A percentile compares a stretch with the other conserved stretches of the same genome.
These are phyloP conservation scores for Candida patagonica DNA, from an alignment of 805 yeast genomes.

Conservation along the genomic window DNA sequence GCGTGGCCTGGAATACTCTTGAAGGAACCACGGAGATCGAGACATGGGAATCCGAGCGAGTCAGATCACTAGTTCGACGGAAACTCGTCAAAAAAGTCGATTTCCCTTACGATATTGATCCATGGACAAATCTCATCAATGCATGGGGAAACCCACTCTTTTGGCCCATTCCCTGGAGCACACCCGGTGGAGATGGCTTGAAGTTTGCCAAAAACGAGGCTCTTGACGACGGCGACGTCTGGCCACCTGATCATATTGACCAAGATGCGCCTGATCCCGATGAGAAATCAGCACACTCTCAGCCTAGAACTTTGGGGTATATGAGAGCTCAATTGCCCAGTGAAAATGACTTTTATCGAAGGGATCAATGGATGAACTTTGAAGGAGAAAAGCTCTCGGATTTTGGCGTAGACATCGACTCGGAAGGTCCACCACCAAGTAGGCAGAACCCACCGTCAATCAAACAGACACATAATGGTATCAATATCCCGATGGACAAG, in stretches of 20 bases:
- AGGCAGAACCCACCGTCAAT: neutral
- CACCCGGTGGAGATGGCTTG: slow-evolving; percentile 52
- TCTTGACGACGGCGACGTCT: slow-evolving; percentile 47
- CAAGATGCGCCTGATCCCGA: slow-evolving; percentile 25
- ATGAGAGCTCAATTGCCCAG: slow-evolving; percentile 4
- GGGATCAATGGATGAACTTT: slow-evolving; percentile 59
- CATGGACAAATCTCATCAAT: slow-evolving; percentile 41
- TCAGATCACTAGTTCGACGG: slow-evolving; percentile 50
- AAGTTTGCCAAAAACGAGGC: slow-evolving; percentile 47
- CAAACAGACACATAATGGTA: neutral
- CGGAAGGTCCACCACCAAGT: slow-evolving; percentile 3
- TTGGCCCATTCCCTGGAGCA: slow-evolving; percentile 70
- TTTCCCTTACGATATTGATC: slow-evolving; percentile 78
- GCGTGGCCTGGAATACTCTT: slow-evolving; percentile 49
- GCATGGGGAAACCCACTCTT: slow-evolving; percentile 48
- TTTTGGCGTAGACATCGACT: slow-evolving; percentile 67
- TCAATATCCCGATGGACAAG: neutral
- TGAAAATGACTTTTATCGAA: slow-evolving; percentile 24
- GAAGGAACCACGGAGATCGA: slow-evolving; percentile 85
- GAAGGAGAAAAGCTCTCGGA: slow-evolving; percentile 80
- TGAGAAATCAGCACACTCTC: slow-evolving; percentile 2
- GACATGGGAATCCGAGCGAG: slow-evolving; percentile 82
- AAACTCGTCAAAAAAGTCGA: slow-evolving; percentile 27
- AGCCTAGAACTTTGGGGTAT: slow-evolving; percentile 12
- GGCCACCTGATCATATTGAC: slow-evolving; percentile 88